Evolutionary conservation across 139 green algal genomes (phyloP), one percentile per base, ranked within the genome.

Genomic region (Astrephomene gubernaculifera): DNA sequence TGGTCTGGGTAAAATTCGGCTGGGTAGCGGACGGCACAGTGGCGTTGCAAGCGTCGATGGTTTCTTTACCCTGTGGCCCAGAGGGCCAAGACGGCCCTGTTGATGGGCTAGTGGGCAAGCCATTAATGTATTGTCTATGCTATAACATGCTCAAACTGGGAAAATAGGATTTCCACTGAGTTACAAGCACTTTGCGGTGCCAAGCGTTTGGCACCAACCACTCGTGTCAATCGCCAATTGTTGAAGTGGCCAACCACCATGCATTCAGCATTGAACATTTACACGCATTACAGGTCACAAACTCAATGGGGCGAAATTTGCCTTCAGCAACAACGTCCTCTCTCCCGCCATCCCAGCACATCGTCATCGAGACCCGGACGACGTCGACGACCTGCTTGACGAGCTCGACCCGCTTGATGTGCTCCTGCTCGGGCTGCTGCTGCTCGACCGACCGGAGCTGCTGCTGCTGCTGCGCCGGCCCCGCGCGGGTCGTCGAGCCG

Each of bases 381-480:
- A 86, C 19, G 54, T 78, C 17, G 79, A 87, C 2, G 79, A 76
- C 39, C 64, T 36, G 45, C 45, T 38, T 14, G 64, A 76, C 4
- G 64, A 71, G 17, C 79, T 85, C 35, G 71, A 82, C 10, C 71
- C 72, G 12, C 49, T 76, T 2, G 70, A 74, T 4, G 35, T 68
- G 65, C 44, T 67, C 65, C 67, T n/a, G 75, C 49, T 57, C 2
- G n/a, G 36, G 74, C 75, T 75, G 75, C 31, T 71, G 53, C 39
- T 81, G 41, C 54, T 73, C 17, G 71, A 68, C 4, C 71, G 29
- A 29, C 41, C 70, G 43, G 54, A 63, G 41, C 4, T 38, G 79
- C 65, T 79, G 65, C 85, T 78, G 52, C 4, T 38, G 79, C 65
- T 79, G 65, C 85, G 71, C 39, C 86, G 86, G n/a, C 86, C 86